Evolutionary conservation across 2,329 filamentous ascomycete species (phyloP).

Genomic region (Aspergillus sp.): DNA sequence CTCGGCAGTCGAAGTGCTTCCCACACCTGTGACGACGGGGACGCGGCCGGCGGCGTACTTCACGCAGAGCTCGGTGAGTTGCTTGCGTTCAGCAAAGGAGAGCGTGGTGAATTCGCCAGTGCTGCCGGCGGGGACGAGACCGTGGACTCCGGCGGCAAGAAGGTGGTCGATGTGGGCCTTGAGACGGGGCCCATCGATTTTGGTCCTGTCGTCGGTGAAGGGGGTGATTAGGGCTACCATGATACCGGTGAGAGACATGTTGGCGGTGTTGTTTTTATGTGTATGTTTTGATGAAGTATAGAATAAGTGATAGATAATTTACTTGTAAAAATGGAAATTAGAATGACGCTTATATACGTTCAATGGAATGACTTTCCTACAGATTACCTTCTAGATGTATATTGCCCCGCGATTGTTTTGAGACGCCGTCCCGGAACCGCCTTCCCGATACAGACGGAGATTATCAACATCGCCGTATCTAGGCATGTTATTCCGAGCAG

Average conservation of each 20-base stretch:
- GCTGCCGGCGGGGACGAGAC: slow-evolving; percentile 46
- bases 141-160: slow-evolving; percentile 42
- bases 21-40: slow-evolving; percentile 27
- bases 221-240: slow-evolving; percentile 46
- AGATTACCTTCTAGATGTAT: no score
- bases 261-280: slow-evolving; percentile 1
- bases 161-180: slow-evolving; percentile 42
- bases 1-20: slow-evolving; percentile 38
- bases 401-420: no score
- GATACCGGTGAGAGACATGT: slow-evolving; percentile 33
- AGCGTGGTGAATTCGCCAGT: slow-evolving; percentile 47
- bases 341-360: background rate
- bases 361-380: no score
- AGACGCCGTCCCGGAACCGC: no score
- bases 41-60: slow-evolving; percentile 21
- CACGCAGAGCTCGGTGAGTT: slow-evolving; percentile 32
- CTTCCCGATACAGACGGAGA: no score
- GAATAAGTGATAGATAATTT: background rate
- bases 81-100: slow-evolving; percentile 40
- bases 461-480: no score
- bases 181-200: slow-evolving; percentile 36
- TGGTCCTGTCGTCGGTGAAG: slow-evolving; percentile 38
- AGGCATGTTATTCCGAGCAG: no score
- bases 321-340: background rate
- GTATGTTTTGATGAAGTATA: background rate